Conservation (phyloP, 495 filamentous ascomycete species). For the Podospora conica region DNA sequence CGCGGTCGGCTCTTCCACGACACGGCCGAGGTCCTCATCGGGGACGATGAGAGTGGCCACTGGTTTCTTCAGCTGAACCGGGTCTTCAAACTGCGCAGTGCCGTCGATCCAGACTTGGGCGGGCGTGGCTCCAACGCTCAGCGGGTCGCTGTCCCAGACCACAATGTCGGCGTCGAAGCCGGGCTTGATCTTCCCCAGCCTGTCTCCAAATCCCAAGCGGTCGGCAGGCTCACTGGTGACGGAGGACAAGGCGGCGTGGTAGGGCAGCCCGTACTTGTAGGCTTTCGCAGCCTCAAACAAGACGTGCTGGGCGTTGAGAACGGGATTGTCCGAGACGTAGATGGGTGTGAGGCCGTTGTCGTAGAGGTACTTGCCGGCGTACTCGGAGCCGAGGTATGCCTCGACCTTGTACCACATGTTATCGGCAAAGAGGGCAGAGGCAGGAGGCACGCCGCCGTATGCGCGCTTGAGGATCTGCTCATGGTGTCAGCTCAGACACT, state of each 20-base stretch:
- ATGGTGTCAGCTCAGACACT: background rate
- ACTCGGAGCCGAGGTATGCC: conserved; percentile 52
- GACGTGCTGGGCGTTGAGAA: conserved; percentile 46
- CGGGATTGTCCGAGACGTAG: conserved; percentile 46
- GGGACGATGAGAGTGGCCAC: conserved; percentile 20
- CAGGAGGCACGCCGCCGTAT: conserved; percentile 40
- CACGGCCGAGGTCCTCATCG: conserved; percentile 23
- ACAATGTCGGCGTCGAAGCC: conserved; percentile 63
- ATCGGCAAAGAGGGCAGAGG: conserved; percentile 51
- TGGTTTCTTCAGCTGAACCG: conserved; percentile 37
- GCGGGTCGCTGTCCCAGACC: conserved; percentile 60
- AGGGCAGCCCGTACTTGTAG: conserved; percentile 54
- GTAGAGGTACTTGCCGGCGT: conserved; percentile 54
- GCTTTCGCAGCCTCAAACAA: conserved; percentile 56
- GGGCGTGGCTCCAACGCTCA: conserved; percentile 54
- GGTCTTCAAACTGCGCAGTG: conserved; percentile 42
- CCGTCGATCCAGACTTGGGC: conserved; percentile 63
- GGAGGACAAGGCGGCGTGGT: conserved; percentile 52
- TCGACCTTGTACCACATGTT: conserved; percentile 61
- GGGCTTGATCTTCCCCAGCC: conserved; percentile 54
- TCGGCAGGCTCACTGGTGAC: conserved; percentile 58
- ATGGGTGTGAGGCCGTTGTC: conserved; percentile 51
- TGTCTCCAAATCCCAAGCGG: conserved; percentile 50
- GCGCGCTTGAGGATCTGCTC: conserved; percentile 43
- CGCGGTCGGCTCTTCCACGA: conserved; percentile 31